phyloP scores from a whole-genome alignment of 441 rosid genomes.

The Rhodomyrtus psidioides region DNA sequence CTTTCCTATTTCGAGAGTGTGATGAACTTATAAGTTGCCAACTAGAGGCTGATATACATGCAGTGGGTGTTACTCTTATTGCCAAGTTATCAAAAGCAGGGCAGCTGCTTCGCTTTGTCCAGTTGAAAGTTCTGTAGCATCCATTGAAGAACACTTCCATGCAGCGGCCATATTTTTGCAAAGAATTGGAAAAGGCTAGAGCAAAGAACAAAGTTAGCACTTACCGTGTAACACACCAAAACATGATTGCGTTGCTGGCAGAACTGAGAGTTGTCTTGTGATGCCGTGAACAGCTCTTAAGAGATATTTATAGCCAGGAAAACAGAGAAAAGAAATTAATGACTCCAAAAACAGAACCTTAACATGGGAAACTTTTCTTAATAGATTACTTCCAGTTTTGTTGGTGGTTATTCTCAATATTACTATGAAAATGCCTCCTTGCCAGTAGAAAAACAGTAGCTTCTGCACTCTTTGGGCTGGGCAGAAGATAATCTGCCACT shows the following conservation, averaged over 20 bases:
- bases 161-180: not conserved
- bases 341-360: not conserved
- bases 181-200: not conserved
- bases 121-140: not conserved
- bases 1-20: not conserved
- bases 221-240: not conserved
- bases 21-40: not conserved
- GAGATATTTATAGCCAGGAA: not conserved
- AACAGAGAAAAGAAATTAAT: not conserved
- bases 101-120: not conserved
- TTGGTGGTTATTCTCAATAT: not conserved
- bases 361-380: not conserved
- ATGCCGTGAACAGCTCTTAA: not conserved
- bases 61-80: not conserved
- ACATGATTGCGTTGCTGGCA: not conserved
- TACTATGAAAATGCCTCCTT: not conserved
- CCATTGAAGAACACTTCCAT: not conserved
- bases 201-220: not conserved
- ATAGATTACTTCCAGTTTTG: not conserved
- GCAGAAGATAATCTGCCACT: not conserved
- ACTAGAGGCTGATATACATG: not conserved
- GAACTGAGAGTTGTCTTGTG: not conserved
- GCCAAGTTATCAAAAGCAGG: not conserved
- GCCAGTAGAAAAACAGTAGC: not conserved
- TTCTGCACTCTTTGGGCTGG: not conserved